These are phyloP conservation scores for Penicillium sp. DNA, from an alignment of 2,329 filamentous ascomycete species.

Conservation along the genomic window DNA sequence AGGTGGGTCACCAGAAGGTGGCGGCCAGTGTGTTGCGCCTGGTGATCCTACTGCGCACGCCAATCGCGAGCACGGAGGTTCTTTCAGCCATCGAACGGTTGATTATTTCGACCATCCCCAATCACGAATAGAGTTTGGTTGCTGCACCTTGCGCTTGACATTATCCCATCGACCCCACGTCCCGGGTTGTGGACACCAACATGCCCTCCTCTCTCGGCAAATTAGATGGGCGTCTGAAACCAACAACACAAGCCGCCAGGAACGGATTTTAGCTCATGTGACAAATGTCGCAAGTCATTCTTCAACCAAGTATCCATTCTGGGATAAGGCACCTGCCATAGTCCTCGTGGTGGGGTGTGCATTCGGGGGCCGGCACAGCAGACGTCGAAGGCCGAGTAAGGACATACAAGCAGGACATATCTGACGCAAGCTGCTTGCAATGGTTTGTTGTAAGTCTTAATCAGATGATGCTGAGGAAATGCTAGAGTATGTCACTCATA, in stretches of 20 bases:
- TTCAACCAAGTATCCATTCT: not conserved
- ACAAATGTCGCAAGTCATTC: constrained; percentile 12
- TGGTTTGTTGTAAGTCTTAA: not conserved
- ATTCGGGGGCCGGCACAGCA: constrained; percentile 13
- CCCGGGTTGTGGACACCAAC: constrained; percentile 13
- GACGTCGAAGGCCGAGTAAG: constrained; percentile 1
- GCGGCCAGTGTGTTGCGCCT: constrained; percentile 20
- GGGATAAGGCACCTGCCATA: constrained; percentile 15
- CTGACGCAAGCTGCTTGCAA: not conserved
- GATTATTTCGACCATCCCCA: constrained; percentile 12
- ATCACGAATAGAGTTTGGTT: constrained; percentile 13
- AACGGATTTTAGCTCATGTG: constrained; percentile 13
- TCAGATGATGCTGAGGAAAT: not conserved
- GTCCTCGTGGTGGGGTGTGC: constrained; percentile 6
- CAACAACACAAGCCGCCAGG: constrained; percentile 13
- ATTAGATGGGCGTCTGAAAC: constrained; percentile 12
- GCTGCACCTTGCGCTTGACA: constrained; percentile 17
- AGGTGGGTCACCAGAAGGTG: constrained; percentile 33
- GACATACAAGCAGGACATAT: constrained; percentile 1
- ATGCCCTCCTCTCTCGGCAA: constrained; percentile 2
- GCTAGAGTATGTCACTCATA: not conserved
- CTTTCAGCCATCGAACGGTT: constrained; percentile 11
- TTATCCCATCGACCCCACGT: constrained; percentile 11
- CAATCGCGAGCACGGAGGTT: constrained; percentile 6
- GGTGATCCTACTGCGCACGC: constrained; percentile 11